Evolutionary conservation across 495 filamentous ascomycete species (phyloP), one percentile per base, ranked within the genome.

Genomic region (Trichoderma reesei): DNA sequence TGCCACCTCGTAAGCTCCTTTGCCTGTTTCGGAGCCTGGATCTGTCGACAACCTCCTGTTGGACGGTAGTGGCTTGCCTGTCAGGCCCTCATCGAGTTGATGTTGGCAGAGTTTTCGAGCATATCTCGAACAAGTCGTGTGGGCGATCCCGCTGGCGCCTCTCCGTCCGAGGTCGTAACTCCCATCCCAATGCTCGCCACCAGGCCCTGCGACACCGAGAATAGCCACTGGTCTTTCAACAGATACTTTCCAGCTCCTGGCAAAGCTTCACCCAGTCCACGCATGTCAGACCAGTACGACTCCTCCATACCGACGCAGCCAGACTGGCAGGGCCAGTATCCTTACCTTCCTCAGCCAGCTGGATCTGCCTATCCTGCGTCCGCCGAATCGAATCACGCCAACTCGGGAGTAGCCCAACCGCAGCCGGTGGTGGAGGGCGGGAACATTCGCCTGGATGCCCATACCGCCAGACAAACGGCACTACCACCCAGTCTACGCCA

Each of bases 261-360:
- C 5, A 46, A 41, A 42, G 20, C 10, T 41, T 11, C 78, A 64
- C 74, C 77, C 65, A 75, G 74, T 74, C 73, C 78, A 80, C 82
- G 82, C 76, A 84, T 84, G 82, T 83, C 82, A 79, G 82, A 79
- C 78, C 76, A 80, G 72, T 78, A 76, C 72, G 78, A 80, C 73
- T 64, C 76, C 64, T 78, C 75, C 64, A 69, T 78, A 63, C 70
- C 79, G 69, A 79, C 82, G 74, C 81, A 83, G 79, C 77, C 82
- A 69, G 80, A 84, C 77, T 84, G 82, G 82, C 80, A 78, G 70
- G 77, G 80, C 69, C 79, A 80, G 70, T 83, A 83, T 72, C 79
- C 81, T 44, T 84, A 80, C 69, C 76, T 81, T 54, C 79, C 80
- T 39, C 61, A 62, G 41, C 61, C 59, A 18, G 13, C 34, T 38